Percentiles rank a stretch among this genome's conserved stretches.
Conservation (phyloP, 495 filamentous ascomycete genomes). For the Tuber melanosporum region DNA sequence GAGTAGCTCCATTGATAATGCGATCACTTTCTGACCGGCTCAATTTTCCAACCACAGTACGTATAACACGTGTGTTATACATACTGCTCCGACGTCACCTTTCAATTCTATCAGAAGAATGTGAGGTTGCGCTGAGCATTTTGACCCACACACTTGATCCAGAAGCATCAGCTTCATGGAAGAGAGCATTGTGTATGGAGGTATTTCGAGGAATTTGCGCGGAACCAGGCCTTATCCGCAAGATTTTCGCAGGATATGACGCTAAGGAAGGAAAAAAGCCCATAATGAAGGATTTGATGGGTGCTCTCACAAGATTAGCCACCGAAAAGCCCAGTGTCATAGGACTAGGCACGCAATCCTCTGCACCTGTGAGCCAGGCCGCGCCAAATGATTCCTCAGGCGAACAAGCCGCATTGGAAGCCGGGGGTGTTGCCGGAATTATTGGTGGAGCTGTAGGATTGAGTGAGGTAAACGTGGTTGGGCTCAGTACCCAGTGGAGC, state of each 20-base stretch:
- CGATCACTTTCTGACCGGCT: conserved; percentile 69
- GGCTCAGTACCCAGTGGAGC: conserved; percentile 88
- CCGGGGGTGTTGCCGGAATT: conserved; percentile 78
- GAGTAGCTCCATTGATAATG: conserved; percentile 75
- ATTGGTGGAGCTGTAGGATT: conserved; percentile 68
- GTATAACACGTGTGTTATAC: conserved; percentile 73
- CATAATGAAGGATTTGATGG: conserved; percentile 73
- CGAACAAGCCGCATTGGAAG: conserved; percentile 81
- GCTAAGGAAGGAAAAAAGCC: conserved; percentile 62
- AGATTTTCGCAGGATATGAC: conserved; percentile 77
- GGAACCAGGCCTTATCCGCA: conserved; percentile 67
- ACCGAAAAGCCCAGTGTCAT: conserved; percentile 84
- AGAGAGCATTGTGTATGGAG: conserved; percentile 82
- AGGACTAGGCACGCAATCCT: conserved; percentile 78
- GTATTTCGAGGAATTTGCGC: conserved; percentile 76
- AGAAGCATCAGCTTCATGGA: conserved; percentile 71
- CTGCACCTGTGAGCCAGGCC: conserved; percentile 55
- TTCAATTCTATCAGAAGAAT: conserved; percentile 65
- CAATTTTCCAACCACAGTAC: conserved; percentile 74
- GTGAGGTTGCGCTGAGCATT: conserved; percentile 76
- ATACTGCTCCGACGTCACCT: conserved; percentile 71
- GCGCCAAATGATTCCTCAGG: conserved; percentile 48
- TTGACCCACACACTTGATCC: conserved; percentile 83
- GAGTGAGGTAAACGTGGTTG: conserved; percentile 57
- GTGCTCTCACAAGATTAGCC: conserved; percentile 76